A percentile compares a stretch with the other conserved stretches of the same genome.
Evolutionary conservation across 306 rosid species (phyloP).

Genomic region (Prinsepia uniflora): DNA sequence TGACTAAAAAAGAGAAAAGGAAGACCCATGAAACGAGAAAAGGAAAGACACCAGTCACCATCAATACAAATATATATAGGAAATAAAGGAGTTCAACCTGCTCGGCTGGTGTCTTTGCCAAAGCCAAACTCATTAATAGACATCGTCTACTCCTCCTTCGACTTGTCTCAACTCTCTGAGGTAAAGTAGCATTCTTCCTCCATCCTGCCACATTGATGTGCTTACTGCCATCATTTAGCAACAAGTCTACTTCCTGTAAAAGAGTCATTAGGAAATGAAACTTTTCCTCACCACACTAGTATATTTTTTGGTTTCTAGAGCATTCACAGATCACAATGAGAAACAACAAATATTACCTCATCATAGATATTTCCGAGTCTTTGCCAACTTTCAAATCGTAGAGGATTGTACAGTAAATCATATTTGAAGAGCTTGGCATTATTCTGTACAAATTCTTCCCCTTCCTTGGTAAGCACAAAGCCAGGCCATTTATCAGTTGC

Average conservation of each 20-base stretch:
- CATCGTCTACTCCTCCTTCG: slow-evolving; percentile 97
- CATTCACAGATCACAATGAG: slow-evolving; percentile 18
- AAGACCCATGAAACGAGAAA: slow-evolving; percentile 15
- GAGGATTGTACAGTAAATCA: slow-evolving; percentile 80
- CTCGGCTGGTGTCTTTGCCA: slow-evolving; percentile 83
- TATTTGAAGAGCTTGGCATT: slow-evolving; percentile 88
- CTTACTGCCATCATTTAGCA: slow-evolving; percentile 97
- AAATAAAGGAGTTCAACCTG: slow-evolving; percentile 46
- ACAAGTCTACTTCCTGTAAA: slow-evolving; percentile 91
- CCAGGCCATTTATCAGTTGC: slow-evolving; percentile 99
- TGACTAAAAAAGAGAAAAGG: slow-evolving; percentile 20
- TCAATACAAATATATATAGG: slow-evolving; percentile 1
- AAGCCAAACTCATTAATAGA: slow-evolving; percentile 88
- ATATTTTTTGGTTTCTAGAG: slow-evolving; percentile 15
- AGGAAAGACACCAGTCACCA: neutral
- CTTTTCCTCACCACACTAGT: slow-evolving; percentile 1
- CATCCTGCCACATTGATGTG: slow-evolving; percentile 89
- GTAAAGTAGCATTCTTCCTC: slow-evolving; percentile 77
- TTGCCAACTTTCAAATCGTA: slow-evolving; percentile 95
- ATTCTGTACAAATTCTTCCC: slow-evolving; percentile 91
- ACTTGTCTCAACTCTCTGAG: slow-evolving; percentile 88
- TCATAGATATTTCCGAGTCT: slow-evolving; percentile 87
- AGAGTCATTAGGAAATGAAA: slow-evolving; percentile 18
- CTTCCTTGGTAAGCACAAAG: slow-evolving; percentile 93
- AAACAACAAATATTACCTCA: slow-evolving; percentile 52